phyloP scores from a whole-genome alignment of 2,329 filamentous ascomycete genomes.

The Periglandula ipomoeae region DNA sequence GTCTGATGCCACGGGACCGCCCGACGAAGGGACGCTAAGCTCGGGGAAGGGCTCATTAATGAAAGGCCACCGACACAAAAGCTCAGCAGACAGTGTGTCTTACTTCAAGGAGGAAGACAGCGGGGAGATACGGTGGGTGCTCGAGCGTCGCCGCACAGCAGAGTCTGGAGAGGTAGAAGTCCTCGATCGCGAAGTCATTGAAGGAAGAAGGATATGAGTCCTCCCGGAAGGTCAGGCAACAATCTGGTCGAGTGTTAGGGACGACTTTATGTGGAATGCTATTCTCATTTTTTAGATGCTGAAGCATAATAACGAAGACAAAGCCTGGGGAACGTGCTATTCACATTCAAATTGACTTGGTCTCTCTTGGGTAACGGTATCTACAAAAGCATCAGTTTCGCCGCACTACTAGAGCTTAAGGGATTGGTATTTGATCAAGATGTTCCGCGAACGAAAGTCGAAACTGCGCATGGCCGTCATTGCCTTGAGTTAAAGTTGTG shows the following conservation, averaged over 20 bases:
- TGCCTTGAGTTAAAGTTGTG: too few relatives aligned
- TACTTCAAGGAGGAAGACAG: conserved; percentile 57
- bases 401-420: too few relatives aligned
- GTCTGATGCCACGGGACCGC: background rate
- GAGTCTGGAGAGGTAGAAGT: conserved; percentile 57
- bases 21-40: conserved; percentile 9
- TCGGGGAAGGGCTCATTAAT: conserved; percentile 10
- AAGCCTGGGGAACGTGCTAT: too few relatives aligned
- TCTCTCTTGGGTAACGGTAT: too few relatives aligned
- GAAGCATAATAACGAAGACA: too few relatives aligned
- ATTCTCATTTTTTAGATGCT: too few relatives aligned
- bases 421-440: too few relatives aligned
- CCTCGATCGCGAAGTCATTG: conserved; percentile 55
- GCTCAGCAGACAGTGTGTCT: conserved; percentile 59
- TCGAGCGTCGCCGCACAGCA: conserved; percentile 57
- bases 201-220: conserved; percentile 39
- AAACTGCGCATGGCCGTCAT: too few relatives aligned
- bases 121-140: conserved; percentile 55
- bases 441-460: too few relatives aligned
- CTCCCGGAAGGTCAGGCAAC: background rate
- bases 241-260: background rate
- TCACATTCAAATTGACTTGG: too few relatives aligned
- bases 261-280: background rate
- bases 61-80: conserved; percentile 40
- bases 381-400: too few relatives aligned